These are phyloP conservation scores for Truncatella angustata DNA, from an alignment of 2,329 filamentous ascomycete species.

Conservation along the genomic window DNA sequence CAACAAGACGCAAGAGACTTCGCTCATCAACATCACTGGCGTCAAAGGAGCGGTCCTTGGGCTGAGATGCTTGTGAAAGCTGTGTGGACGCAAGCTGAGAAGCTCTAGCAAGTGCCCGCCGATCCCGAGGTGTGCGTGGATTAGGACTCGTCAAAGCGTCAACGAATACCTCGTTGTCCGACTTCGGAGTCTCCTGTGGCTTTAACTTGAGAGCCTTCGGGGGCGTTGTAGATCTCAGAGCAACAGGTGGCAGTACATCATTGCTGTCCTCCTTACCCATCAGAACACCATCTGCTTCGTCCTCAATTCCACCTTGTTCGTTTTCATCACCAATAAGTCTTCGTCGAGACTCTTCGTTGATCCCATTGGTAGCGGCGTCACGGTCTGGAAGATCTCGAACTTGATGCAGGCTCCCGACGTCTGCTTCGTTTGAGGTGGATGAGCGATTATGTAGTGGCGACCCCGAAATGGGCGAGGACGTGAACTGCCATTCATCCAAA, in stretches of 20 bases:
- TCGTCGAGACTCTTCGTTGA: too few species aligned
- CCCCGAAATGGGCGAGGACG: constrained; percentile 53
- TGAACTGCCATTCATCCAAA: constrained; percentile 50
- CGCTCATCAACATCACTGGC: constrained; percentile 41
- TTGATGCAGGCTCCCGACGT: not conserved
- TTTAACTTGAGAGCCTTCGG: constrained; percentile 16
- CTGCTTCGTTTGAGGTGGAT: constrained; percentile 3
- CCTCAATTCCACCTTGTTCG: constrained; percentile 10
- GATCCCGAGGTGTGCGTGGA: constrained; percentile 22
- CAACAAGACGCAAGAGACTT: constrained; percentile 45
- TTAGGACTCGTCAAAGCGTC: constrained; percentile 47
- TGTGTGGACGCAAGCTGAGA: not conserved
- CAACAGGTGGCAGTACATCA: not conserved
- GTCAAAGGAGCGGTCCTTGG: constrained; percentile 28
- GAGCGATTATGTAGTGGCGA: constrained; percentile 43
- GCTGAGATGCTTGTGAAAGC: constrained; percentile 5
- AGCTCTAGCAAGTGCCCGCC: constrained; percentile 2
- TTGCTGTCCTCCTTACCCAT: not conserved
- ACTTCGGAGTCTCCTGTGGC: constrained; percentile 37
- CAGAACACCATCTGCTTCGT: not conserved
- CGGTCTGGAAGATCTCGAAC: too few species aligned
- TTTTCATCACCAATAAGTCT: constrained; percentile 6
- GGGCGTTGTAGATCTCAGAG: constrained; percentile 15
- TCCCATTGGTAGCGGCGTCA: too few species aligned
- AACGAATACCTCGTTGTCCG: constrained; percentile 45